Conservation (phyloP, 1,139 yeast genomes). For the Nakaseomyces bracarensis region DNA sequence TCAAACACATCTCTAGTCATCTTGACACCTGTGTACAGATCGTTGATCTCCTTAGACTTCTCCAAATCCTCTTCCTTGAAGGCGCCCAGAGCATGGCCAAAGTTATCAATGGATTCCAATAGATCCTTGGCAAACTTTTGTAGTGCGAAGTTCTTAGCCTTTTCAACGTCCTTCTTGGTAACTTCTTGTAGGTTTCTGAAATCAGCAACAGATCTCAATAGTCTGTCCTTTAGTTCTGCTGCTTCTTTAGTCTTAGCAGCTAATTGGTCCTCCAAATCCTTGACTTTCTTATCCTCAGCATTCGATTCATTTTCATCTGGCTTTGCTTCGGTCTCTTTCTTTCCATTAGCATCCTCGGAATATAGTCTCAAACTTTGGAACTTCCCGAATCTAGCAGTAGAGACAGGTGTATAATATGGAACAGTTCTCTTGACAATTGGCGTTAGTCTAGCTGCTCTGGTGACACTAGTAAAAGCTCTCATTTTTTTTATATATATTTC, state of each 20-base stretch:
- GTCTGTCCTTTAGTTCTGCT: conserved; percentile 75
- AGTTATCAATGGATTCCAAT: conserved; percentile 84
- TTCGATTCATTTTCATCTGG: too few species aligned
- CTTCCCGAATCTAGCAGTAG: not conserved
- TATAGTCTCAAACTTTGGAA: conserved; percentile 16
- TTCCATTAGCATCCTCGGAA: conserved; percentile 24
- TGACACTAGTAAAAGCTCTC: conserved; percentile 3
- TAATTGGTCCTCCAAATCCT: conserved; percentile 47
- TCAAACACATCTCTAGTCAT: conserved; percentile 87
- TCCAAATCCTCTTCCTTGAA: conserved; percentile 55
- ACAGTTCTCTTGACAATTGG: not conserved
- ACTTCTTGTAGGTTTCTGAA: conserved; percentile 89
- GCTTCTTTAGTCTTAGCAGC: conserved; percentile 68
- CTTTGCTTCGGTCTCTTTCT: conserved; percentile 12
- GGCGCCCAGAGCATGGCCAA: conserved; percentile 76
- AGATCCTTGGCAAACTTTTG: conserved; percentile 90
- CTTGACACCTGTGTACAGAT: conserved; percentile 79
- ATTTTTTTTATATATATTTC: not conserved
- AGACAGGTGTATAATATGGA: conserved; percentile 5
- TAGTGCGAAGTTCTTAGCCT: conserved; percentile 83
- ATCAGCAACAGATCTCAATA: conserved; percentile 80
- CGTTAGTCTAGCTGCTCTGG: conserved; percentile 1
- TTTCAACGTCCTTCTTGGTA: conserved; percentile 77
- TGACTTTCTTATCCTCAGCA: conserved; percentile 25
- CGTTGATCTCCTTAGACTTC: conserved; percentile 56